Evolutionary conservation across 768 basidiomycete species (phyloP), one percentile per base, ranked within the genome.

Genomic region (Leucogyrophana mollusca): DNA sequence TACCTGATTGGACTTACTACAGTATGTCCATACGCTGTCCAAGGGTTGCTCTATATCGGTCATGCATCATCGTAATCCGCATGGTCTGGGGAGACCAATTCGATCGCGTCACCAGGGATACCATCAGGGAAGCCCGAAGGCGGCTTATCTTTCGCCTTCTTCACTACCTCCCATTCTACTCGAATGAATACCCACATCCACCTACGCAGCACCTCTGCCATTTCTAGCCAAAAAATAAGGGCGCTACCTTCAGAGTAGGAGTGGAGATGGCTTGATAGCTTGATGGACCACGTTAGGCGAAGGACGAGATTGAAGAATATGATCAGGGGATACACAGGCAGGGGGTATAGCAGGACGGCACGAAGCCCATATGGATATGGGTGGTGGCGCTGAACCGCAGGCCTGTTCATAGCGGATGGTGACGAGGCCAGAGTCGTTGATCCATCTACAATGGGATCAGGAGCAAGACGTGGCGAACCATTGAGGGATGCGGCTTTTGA

Each of bases 161-260:
- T 90, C 40, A 92, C 80, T 8, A 85, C 77, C 69, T 98, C 95
- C 96, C 95, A 99, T 68, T 99, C 96, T 34, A 98, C 82, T 30
- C 96, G 82, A 52, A 98, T 67, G 67, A 96, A 98, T 21, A 96
- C 93, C 96, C 96, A 99, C 73, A 97, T 78, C 96, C 96, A 99
- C 56, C 96, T 69, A 52, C 96, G 75, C 27, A 92, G 61, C 23
- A 99, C 69, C 68, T 98, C 96, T 24, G 94, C 82, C 34, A 89
- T 76, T 67, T 99, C 94, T 43, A 98, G 78, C 75, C 86, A 80
- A 68, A 98, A 96, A 34, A 95, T 90, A 16, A 87, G 76, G 14
- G 78, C 70, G 56, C 87, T 89, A 30, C 93, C 85, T 56, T 94
- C 90, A n/a, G 76, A 66, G 45, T 76, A 71, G 10, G 83, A 77